Evolutionary conservation across 257 asterid species (phyloP).

Genomic region (Plantago elongata): DNA sequence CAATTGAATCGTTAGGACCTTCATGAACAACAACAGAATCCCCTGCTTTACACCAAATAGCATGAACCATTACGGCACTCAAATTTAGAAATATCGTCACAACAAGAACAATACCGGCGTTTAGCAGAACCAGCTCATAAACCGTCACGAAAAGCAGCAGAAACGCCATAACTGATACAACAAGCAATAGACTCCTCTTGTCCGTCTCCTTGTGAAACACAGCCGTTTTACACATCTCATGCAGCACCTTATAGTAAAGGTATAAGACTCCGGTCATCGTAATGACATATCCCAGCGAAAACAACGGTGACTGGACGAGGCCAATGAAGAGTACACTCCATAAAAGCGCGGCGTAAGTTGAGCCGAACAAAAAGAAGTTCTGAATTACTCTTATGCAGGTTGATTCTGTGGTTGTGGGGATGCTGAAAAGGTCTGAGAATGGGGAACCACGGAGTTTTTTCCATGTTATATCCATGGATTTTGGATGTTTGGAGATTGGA

Average conservation of each 20-base stretch:
- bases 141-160: constrained; percentile 17
- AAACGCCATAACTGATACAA: constrained; percentile 16
- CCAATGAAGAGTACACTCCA: constrained; percentile 35
- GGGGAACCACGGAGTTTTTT: constrained; percentile 19
- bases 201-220: constrained; percentile 25
- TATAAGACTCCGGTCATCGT: constrained; percentile 25
- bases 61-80: constrained; percentile 33
- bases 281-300: constrained; percentile 24
- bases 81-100: constrained; percentile 20
- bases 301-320: constrained; percentile 33
- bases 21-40: constrained; percentile 5
- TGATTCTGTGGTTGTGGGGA: constrained; percentile 36
- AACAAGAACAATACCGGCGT: constrained; percentile 29
- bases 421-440: constrained; percentile 23
- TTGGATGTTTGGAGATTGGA: constrained; percentile 1
- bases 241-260: constrained; percentile 22
- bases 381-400: constrained; percentile 30
- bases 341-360: constrained; percentile 27
- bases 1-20: constrained; percentile 12
- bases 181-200: constrained; percentile 7
- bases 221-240: constrained; percentile 24
- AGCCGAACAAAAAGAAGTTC: constrained; percentile 23
- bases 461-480: background rate
- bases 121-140: constrained; percentile 20
- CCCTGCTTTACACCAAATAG: constrained; percentile 24